phyloP scores from a whole-genome alignment of 1,284 basidiomycete species.

The Clitocybe nebularis region DNA sequence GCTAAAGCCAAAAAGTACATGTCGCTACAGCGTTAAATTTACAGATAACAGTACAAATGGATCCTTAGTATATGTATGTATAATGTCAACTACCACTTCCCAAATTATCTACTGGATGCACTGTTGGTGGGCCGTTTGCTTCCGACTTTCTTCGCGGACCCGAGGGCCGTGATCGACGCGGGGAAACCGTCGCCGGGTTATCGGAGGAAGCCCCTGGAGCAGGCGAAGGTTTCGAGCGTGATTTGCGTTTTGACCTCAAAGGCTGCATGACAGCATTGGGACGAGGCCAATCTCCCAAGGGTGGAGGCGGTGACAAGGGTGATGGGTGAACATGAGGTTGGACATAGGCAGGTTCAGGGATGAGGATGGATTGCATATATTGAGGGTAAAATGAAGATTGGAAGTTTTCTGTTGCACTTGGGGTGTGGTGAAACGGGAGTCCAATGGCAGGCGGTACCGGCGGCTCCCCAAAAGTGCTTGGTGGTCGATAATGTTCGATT shows the following conservation, averaged over 20 bases:
- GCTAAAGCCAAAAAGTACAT: no score
- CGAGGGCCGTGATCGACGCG: constrained; percentile 23
- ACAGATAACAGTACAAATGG: no score
- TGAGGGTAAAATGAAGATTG: constrained; percentile 27
- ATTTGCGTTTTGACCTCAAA: constrained; percentile 26
- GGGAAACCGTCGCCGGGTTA: constrained; percentile 1
- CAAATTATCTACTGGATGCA: no score
- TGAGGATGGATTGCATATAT: constrained; percentile 22
- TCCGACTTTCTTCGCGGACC: constrained; percentile 35
- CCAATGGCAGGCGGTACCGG: constrained; percentile 18
- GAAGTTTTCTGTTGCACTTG: constrained; percentile 12
- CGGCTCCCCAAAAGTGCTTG: constrained; percentile 18
- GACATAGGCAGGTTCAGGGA: constrained; percentile 5
- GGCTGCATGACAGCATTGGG: constrained; percentile 38
- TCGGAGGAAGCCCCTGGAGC: not conserved
- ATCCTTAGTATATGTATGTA: no score
- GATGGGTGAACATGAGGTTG: constrained; percentile 21
- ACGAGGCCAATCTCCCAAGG: constrained; percentile 56
- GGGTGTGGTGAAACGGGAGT: constrained; percentile 17
- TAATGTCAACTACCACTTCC: no score
- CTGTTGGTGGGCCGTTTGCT: constrained; percentile 25
- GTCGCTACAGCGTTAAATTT: no score
- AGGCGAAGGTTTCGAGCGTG: constrained; percentile 3
- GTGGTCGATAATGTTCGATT: constrained; percentile 42
- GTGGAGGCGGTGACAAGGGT: constrained; percentile 43